Evolutionary conservation across 192 early-diverging fungal genomes (phyloP).

Genomic region (Umbelopsis vinacea): DNA sequence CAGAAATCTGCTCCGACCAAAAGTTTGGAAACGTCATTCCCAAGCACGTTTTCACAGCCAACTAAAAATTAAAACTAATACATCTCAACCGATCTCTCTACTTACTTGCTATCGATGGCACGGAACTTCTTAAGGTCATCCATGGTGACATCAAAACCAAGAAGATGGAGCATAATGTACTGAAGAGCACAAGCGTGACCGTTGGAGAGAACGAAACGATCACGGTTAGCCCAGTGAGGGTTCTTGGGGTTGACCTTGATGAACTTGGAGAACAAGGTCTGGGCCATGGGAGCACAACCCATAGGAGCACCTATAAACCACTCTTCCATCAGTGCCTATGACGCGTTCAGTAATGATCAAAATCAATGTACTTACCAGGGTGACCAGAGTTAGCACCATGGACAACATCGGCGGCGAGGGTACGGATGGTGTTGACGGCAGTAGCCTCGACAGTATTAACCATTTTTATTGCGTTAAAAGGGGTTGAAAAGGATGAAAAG

Average conservation of each 20-base stretch:
- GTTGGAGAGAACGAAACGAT: slow-evolving; percentile 97
- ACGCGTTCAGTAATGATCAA: not conserved
- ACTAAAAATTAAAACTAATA: not conserved
- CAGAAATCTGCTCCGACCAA: slow-evolving; percentile 4
- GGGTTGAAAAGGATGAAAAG: slow-evolving; percentile 19
- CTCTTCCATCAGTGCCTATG: slow-evolving; percentile 14
- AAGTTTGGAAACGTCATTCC: not conserved
- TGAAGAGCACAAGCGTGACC: slow-evolving; percentile 96
- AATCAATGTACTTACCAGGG: slow-evolving; percentile 58
- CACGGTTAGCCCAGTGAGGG: slow-evolving; percentile 91
- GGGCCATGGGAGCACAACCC: slow-evolving; percentile 95
- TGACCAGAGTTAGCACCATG: slow-evolving; percentile 92
- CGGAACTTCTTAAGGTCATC: slow-evolving; percentile 93
- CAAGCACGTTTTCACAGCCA: not conserved
- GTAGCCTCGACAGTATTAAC: slow-evolving; percentile 52
- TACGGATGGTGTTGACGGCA: slow-evolving; percentile 90
- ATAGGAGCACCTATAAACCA: slow-evolving; percentile 79
- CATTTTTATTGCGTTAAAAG: slow-evolving; percentile 34
- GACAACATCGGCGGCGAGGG: slow-evolving; percentile 86
- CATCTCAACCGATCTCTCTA: not conserved
- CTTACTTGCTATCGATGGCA: slow-evolving; percentile 79
- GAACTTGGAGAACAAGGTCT: slow-evolving; percentile 85
- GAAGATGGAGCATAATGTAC: slow-evolving; percentile 88
- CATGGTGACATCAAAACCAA: slow-evolving; percentile 86
- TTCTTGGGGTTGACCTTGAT: slow-evolving; percentile 86